Percentiles rank a stretch among this genome's conserved stretches.
phyloP scores from a whole-genome alignment of 2,329 filamentous ascomycete species.

The Colletotrichum sidae region DNA sequence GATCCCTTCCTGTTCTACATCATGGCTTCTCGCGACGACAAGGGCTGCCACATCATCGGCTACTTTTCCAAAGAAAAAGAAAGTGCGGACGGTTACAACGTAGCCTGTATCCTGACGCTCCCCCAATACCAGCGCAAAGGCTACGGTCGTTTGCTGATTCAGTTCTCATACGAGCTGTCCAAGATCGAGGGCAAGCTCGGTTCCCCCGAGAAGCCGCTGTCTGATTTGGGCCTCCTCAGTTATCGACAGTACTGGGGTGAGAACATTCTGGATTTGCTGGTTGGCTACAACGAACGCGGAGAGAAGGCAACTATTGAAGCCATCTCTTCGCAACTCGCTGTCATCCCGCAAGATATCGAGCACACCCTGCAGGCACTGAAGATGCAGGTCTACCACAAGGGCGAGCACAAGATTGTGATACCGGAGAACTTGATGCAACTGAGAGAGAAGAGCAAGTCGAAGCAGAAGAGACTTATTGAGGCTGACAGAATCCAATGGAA shows the following conservation, averaged over 20 bases:
- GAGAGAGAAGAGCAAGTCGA: constrained; percentile 82
- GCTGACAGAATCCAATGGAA: constrained; percentile 90
- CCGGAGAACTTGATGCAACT: constrained; percentile 85
- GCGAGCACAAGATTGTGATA: constrained; percentile 95
- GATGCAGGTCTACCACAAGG: constrained; percentile 96
- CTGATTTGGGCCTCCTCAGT: constrained; percentile 90
- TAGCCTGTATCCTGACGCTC: constrained; percentile 96
- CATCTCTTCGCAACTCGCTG: constrained; percentile 81
- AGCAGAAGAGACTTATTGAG: constrained; percentile 82
- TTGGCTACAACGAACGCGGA: constrained; percentile 75
- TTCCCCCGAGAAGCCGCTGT: constrained; percentile 95
- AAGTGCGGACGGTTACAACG: constrained; percentile 95
- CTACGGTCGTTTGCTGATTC: constrained; percentile 91
- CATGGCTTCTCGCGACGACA: constrained; percentile 90
- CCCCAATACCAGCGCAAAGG: constrained; percentile 97
- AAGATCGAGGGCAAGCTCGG: constrained; percentile 96
- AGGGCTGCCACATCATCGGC: constrained; percentile 96
- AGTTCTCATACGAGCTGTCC: constrained; percentile 96
- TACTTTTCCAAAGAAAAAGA: constrained; percentile 99
- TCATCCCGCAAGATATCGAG: constrained; percentile 98
- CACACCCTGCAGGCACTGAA: constrained; percentile 94
- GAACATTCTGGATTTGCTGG: constrained; percentile 87
- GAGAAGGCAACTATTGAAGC: constrained; percentile 87
- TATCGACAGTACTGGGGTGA: constrained; percentile 99
- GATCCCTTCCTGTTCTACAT: constrained; percentile 99